Base-by-base conservation (phyloP, 2,329 filamentous ascomycete genomes). In the Pseudonectria foliicola region DNA sequence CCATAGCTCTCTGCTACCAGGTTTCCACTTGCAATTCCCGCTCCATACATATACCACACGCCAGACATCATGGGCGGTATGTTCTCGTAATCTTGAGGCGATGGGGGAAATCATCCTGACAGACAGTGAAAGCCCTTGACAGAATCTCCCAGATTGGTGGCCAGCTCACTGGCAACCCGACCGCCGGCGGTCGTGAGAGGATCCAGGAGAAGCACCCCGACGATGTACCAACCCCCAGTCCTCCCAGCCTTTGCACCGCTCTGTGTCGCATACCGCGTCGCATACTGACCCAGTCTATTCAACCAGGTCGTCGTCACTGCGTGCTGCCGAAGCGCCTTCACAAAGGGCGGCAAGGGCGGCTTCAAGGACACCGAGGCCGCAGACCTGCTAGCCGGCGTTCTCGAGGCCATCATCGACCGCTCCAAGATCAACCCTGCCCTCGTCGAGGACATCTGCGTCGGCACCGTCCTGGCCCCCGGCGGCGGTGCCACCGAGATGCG, bases 401-500 rank as follows among this genome's bases (percentile, higher is more conserved):
- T 96, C 64, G 82, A 80, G 64, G 80, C 80, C 40, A 69, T 96
- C 46, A 73, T 96, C 57, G 71, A 84, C 38, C 85, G 87, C 52
- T 95, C 89, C 48, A 80, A 80, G 47, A 93, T 96, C 64, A 85
- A 95, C 65, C 89, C 92, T 14, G 69, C 68, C 25, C 73, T 92
- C 25, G 87, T 98, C 31, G 86, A 96, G 63, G 92, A 98, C 59
- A 82, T 98, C 47, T 83, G 83, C 34, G 89, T 96, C 39, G 92
- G 92, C 48, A 83, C 82, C 37, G 92, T 98, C 21, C 80, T 98
- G 31, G 80, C 90, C 13, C 90, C 90, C 24, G 92, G 92, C 43
- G 92, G 88, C 50, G 92, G 90, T 49, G 92, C 92, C 14, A 96
- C 92, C 30, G 92, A 96, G 68, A 95, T 95, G 80, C 83, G 92